Percentiles rank a stretch among this genome's conserved stretches.
phyloP scores from a whole-genome alignment of 1,284 basidiomycete genomes.

The Lentinula novae-zelandiae region DNA sequence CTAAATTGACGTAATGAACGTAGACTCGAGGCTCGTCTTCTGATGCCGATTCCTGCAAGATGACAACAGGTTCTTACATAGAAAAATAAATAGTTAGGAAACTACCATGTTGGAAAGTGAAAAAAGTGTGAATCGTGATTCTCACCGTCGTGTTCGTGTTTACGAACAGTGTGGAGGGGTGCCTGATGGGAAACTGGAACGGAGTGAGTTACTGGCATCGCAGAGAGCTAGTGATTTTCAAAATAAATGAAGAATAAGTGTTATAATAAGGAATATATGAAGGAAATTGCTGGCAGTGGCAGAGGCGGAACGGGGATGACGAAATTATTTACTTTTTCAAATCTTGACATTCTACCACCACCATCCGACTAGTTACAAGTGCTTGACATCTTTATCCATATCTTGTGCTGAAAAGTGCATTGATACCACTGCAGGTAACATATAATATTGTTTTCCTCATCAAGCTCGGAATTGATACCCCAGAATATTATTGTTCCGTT shows the following conservation, averaged over 20 bases:
- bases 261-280: background rate
- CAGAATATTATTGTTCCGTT: slow-evolving; percentile 16
- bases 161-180: background rate
- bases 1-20: slow-evolving; percentile 65
- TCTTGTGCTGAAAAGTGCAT: background rate
- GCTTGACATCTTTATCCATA: background rate
- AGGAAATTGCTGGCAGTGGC: background rate
- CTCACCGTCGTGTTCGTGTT: slow-evolving; percentile 11
- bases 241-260: background rate
- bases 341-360: background rate
- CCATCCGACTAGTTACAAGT: background rate
- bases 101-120: background rate
- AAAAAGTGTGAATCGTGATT: background rate
- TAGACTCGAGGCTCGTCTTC: slow-evolving; percentile 61
- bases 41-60: slow-evolving; percentile 47
- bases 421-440: background rate
- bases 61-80: slow-evolving; percentile 37
- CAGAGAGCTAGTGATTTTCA: background rate
- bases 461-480: background rate
- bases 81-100: background rate
- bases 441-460: background rate
- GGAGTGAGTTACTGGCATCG: slow-evolving; percentile 35
- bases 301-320: background rate
- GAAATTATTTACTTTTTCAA: background rate
- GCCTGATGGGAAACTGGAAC: slow-evolving; percentile 22